Evolutionary conservation across 176 grass and related monocot species (phyloP).

Genomic region (Eremochloa ophiuroides): DNA sequence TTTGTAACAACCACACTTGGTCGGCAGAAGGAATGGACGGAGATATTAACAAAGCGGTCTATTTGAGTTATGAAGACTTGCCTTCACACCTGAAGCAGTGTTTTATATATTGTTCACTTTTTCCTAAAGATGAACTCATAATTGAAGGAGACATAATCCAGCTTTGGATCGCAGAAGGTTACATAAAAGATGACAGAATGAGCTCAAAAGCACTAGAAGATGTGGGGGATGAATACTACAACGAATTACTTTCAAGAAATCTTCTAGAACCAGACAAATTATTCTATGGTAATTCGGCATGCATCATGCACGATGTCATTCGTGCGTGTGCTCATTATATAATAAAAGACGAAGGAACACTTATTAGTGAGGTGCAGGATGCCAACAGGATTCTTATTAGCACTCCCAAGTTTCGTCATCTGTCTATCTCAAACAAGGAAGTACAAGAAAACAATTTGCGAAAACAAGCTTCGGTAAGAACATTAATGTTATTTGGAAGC

Average conservation of each 20-base stretch:
- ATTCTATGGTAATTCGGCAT: too few species aligned
- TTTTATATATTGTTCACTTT: slow-evolving; percentile 19
- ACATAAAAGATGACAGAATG: not conserved
- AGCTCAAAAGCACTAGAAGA: not conserved
- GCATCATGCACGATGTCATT: too few species aligned
- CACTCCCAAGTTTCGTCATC: not conserved
- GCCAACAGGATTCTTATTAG: too few species aligned
- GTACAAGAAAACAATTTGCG: not conserved
- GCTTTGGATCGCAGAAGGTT: slow-evolving; percentile 21
- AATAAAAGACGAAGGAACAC: not conserved
- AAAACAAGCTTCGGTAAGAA: not conserved
- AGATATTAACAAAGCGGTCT: slow-evolving; percentile 11
- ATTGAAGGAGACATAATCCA: accelerated
- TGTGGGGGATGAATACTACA: not conserved
- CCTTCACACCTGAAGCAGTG: slow-evolving; percentile 31
- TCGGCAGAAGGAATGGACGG: not conserved
- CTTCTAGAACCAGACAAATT: not conserved
- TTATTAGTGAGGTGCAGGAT: not conserved
- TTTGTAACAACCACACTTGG: not conserved
- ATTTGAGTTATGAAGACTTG: slow-evolving; percentile 30
- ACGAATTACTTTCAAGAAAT: slow-evolving; percentile 16
- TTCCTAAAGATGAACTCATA: not conserved
- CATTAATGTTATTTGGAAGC: slow-evolving; percentile 15
- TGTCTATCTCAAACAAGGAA: slow-evolving; percentile 1
- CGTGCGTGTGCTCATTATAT: too few species aligned